Conservation (phyloP, 129 eudicot species). For the Flaveria linearis region DNA sequence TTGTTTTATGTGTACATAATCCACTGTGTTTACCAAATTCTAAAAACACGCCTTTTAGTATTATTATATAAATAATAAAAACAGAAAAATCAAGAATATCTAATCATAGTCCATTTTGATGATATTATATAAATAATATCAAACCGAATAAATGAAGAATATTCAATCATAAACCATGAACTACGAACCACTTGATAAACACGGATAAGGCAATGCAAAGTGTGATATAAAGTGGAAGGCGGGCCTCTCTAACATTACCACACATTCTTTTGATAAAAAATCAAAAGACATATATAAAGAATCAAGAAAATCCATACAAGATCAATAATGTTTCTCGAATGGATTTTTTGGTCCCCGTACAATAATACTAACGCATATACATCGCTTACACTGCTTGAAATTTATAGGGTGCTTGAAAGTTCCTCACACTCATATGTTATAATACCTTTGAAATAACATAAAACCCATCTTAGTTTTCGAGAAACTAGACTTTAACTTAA, state of each 20-base stretch:
- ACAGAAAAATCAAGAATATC: too few species aligned
- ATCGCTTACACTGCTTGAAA: neutral
- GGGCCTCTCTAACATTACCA: neutral
- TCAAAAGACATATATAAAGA: conserved; percentile 5
- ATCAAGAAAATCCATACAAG: conserved; percentile 28
- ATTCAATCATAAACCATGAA: neutral
- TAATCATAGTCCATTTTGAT: too few species aligned
- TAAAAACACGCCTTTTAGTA: neutral
- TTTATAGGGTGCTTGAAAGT: neutral
- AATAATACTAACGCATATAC: neutral
- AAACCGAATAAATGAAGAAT: neutral
- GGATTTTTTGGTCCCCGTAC: conserved; percentile 19
- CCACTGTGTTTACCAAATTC: neutral
- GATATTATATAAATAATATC: too few species aligned
- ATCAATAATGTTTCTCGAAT: conserved; percentile 4
- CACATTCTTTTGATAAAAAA: neutral
- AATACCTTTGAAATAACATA: neutral
- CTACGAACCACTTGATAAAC: neutral
- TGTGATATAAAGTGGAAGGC: neutral
- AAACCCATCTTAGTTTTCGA: conserved; percentile 30
- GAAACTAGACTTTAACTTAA: conserved; percentile 51
- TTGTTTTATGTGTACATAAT: neutral
- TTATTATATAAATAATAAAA: neutral
- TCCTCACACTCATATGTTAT: neutral
- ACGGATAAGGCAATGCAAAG: neutral